Base-by-base conservation (phyloP, 352 stramenopile genomes). In the Globisporangium sylvaticum region DNA sequence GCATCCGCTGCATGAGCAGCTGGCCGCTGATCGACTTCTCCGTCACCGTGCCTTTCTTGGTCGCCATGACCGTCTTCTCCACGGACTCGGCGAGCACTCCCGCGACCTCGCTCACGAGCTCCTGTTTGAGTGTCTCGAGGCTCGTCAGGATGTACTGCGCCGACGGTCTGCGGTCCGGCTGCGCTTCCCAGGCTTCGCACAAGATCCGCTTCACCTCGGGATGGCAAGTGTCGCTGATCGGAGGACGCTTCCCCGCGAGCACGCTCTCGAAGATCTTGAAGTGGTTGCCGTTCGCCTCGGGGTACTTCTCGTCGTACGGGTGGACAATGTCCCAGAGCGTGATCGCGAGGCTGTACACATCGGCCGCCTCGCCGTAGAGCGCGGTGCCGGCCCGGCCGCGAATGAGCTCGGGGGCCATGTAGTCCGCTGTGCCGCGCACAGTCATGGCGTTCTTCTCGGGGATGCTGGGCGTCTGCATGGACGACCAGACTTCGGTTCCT, bases 381-480 rank as follows among this genome's bases (percentile, higher is more conserved):
- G 86, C 82, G 6, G 72, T 79, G n/a, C 84, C 83, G 7, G 80
- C 81, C 52, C 87, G 90, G 66, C 86, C 81, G 8, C 88, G 71
- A 37, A 94, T 94, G 29, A 94, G 32, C 70, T 94, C 86, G 14
- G 84, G 86, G 3, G 86, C 84, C 86, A 94, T 94, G 71, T 92
- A 94, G 56, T 94, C 86, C 24, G 76, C 79, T 5, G 81, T 92
- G n/a, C 86, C 82, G 15, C 76, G 74, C n/a, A 94, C 81, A 20
- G 86, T 92, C 86, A 94, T 91, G 22, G 57, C 66, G 24, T 68
- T 67, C 3, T 29, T 54, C 39, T 24, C 37, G 1, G 52, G 31
- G 2, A 65, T 31, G 39, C 7, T 32, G 6, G 63, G 25, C 6
- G 54, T 68, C 10, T 52, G 50, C 25, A 67, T 58, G 12, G 53